Evolutionary conservation across 306 rosid genomes (phyloP).

Genomic region (Pueraria montana): DNA sequence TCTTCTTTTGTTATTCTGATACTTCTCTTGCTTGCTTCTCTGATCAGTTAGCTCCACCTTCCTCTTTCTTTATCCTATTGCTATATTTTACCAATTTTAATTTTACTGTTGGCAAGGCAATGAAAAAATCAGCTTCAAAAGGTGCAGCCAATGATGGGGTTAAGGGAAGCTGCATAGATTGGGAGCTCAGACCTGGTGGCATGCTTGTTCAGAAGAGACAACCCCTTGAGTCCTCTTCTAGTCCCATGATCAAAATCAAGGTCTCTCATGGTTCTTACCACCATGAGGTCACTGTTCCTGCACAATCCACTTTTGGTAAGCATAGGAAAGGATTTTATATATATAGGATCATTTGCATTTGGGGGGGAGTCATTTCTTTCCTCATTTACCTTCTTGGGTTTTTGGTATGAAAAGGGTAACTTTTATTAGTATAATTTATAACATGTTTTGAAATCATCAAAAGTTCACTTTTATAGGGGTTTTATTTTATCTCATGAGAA

Average conservation of each 20-base stretch:
- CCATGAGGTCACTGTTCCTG: constrained; percentile 60
- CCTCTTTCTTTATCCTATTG: constrained; percentile 45
- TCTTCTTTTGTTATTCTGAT: constrained; percentile 40
- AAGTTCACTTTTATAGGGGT: constrained; percentile 34
- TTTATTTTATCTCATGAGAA: constrained; percentile 30
- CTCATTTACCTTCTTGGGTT: constrained; percentile 30
- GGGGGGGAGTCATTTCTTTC: neutral
- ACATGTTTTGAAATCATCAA: constrained; percentile 18
- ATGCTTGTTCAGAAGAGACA: constrained; percentile 85
- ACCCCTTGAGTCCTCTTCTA: constrained; percentile 52
- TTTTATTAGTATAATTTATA: neutral
- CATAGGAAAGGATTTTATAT: neutral
- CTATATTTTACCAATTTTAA: constrained; percentile 46
- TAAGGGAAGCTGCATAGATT: constrained; percentile 58
- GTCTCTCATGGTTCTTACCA: constrained; percentile 70
- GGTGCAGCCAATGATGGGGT: constrained; percentile 39
- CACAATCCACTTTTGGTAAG: constrained; percentile 76
- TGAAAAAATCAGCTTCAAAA: constrained; percentile 64
- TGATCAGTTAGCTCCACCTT: constrained; percentile 42
- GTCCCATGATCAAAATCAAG: constrained; percentile 65
- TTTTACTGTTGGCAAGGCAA: constrained; percentile 30
- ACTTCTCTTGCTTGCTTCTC: constrained; percentile 45
- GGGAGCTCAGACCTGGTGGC: constrained; percentile 86
- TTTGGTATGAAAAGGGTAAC: constrained; percentile 26
- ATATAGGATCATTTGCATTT: constrained; percentile 23